Conservation (phyloP, 2,329 filamentous ascomycete species). For the Cladophialophora carrionii region DNA sequence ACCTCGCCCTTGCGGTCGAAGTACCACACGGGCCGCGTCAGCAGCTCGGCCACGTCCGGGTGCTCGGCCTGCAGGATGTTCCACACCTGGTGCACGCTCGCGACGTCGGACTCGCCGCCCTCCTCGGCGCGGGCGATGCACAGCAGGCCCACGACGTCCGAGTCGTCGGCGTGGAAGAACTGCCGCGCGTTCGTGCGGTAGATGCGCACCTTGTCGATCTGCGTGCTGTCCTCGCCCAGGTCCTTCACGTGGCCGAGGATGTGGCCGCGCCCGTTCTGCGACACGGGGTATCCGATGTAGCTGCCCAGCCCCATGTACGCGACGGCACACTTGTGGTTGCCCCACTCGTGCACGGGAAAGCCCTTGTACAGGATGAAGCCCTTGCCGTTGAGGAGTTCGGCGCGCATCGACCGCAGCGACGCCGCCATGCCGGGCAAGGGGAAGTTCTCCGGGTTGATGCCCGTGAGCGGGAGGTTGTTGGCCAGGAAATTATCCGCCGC, state of each 20-base stretch:
- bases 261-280: conserved; percentile 81
- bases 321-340: conserved; percentile 75
- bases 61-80: conserved; percentile 75
- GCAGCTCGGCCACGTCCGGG: conserved; percentile 74
- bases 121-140: conserved; percentile 78
- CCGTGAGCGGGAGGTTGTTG: conserved; percentile 68
- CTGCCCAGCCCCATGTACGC: conserved; percentile 90
- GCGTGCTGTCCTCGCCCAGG: conserved; percentile 75
- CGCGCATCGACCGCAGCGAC: conserved; percentile 60
- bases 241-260: conserved; percentile 90
- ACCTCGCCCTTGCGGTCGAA: conserved; percentile 89
- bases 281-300: conserved; percentile 84
- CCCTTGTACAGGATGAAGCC: conserved; percentile 90
- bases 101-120: conserved; percentile 83
- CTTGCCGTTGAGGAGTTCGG: conserved; percentile 77
- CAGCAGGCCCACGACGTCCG: conserved; percentile 79
- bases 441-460: conserved; percentile 69
- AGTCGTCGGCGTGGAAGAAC: conserved; percentile 84
- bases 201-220: conserved; percentile 86
- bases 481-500: conserved; percentile 71
- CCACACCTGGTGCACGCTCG: conserved; percentile 77
- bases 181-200: conserved; percentile 85
- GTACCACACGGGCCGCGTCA: conserved; percentile 83
- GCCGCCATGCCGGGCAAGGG: conserved; percentile 60
- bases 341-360: conserved; percentile 76